Conservation (phyloP, 2,329 filamentous ascomycete species). For the Sporothrix inflata region DNA sequence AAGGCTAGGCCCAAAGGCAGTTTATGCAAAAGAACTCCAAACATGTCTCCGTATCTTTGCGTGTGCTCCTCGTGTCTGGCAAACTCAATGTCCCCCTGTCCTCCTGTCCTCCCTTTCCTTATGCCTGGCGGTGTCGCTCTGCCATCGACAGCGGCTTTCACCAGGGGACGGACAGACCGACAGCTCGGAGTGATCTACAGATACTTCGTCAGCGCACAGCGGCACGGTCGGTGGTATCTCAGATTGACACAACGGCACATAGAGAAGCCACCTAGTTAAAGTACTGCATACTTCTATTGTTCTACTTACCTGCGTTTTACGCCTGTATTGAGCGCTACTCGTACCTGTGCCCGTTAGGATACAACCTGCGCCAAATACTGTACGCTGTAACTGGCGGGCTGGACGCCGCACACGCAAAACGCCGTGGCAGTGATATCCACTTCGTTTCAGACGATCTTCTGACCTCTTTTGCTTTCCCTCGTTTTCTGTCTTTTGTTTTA, state of each 20-base stretch:
- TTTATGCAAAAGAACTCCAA: not conserved
- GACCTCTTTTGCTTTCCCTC: not conserved
- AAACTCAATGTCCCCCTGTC: not conserved
- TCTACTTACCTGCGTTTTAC: not conserved
- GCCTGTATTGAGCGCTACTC: not conserved
- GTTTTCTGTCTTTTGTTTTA: not conserved
- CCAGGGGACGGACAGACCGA: not conserved
- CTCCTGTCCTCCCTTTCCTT: not conserved
- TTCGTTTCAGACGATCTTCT: constrained; percentile 7
- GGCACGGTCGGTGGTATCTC: not conserved
- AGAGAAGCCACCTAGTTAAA: not conserved
- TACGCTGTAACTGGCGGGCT: not conserved
- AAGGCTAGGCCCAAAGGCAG: not conserved
- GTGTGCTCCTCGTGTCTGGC: not conserved
- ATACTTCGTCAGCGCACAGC: not conserved
- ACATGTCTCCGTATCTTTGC: not conserved
- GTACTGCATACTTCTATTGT: not conserved
- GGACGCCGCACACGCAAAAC: not conserved
- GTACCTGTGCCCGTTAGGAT: not conserved
- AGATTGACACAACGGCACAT: not conserved
- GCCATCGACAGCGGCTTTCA: not conserved
- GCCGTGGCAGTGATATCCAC: constrained; percentile 7
- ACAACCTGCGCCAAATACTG: not conserved
- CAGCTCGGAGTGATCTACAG: not conserved
- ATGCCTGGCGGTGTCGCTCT: not conserved